A percentile compares a stretch with the other conserved stretches of the same genome.
These are phyloP conservation scores for Pseudocohnilembus persalinus DNA, from an alignment of 169 alveolate genomes.

Conservation along the genomic window DNA sequence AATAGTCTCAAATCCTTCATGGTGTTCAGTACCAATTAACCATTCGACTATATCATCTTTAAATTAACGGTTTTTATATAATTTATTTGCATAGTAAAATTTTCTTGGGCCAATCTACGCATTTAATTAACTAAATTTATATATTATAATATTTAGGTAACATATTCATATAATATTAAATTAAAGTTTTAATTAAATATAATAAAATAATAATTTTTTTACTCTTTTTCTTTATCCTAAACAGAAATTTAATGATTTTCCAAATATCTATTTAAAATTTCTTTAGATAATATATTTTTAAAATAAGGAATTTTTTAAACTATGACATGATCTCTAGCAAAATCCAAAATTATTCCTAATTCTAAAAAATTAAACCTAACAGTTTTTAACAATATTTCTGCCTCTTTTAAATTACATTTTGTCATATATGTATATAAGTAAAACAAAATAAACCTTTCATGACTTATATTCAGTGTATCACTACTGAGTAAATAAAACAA, in stretches of 20 bases:
- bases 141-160: too few relatives aligned
- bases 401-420: not conserved
- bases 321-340: not conserved
- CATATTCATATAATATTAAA: too few relatives aligned
- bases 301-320: not conserved
- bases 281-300: not conserved
- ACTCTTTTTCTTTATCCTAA: not conserved
- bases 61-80: too few relatives aligned
- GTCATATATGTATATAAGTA: too few relatives aligned
- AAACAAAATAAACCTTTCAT: not conserved
- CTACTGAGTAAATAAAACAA: not conserved
- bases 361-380: not conserved
- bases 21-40: not conserved
- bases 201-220: too few relatives aligned
- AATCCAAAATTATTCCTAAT: not conserved
- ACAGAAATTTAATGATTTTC: too few relatives aligned
- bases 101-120: too few relatives aligned
- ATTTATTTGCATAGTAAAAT: not conserved
- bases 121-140: too few relatives aligned
- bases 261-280: too few relatives aligned
- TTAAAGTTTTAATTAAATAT: too few relatives aligned
- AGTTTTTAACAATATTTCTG: not conserved
- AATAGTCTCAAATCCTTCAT: not conserved
- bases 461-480: not conserved
- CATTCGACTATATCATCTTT: not conserved